Evolutionary conservation across 352 stramenopile genomes (phyloP).

Genomic region (Pythium chondricola): DNA sequence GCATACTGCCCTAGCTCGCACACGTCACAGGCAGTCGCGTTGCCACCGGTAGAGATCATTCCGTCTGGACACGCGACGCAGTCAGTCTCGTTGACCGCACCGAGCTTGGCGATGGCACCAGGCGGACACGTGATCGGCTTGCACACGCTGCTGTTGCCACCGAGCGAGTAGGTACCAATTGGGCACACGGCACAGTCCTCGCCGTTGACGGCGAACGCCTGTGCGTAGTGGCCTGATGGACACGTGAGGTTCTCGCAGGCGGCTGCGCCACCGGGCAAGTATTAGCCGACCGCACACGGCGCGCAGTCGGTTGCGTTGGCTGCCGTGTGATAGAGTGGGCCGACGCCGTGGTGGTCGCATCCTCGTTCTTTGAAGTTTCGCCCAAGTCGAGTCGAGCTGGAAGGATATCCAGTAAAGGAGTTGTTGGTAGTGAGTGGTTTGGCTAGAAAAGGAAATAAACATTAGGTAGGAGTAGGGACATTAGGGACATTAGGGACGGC

Average conservation of each 20-base stretch:
- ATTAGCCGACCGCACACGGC: slow-evolving; percentile 27
- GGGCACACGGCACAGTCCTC: slow-evolving; percentile 31
- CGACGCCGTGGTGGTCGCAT: too few relatives aligned
- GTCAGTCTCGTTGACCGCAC: slow-evolving; percentile 22
- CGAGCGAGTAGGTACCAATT: slow-evolving; percentile 28
- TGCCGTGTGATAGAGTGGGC: too few relatives aligned
- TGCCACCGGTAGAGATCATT: slow-evolving; percentile 24
- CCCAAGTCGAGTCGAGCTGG: too few relatives aligned
- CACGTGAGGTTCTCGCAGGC: slow-evolving; percentile 24
- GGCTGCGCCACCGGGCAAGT: slow-evolving; percentile 20
- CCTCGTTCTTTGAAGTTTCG: too few relatives aligned
- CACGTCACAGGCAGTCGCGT: slow-evolving; percentile 13
- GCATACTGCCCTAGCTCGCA: slow-evolving; percentile 25
- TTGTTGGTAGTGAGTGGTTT: too few relatives aligned
- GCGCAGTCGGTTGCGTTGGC: slow-evolving; percentile 37
- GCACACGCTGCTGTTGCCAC: slow-evolving; percentile 22
- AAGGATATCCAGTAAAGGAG: too few relatives aligned
- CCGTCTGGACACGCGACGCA: slow-evolving; percentile 25
- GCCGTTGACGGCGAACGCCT: slow-evolving; percentile 17
- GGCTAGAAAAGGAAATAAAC: too few relatives aligned
- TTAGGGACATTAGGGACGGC: too few relatives aligned
- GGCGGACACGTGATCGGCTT: slow-evolving; percentile 16
- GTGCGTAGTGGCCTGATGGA: slow-evolving; percentile 19
- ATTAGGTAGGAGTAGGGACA: too few relatives aligned
- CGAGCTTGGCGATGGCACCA: slow-evolving; percentile 25